Percentiles rank a stretch among this genome's conserved stretches.
These are phyloP conservation scores for Aspergillus saccharolyticus DNA, from an alignment of 495 filamentous ascomycete genomes.

Conservation along the genomic window DNA sequence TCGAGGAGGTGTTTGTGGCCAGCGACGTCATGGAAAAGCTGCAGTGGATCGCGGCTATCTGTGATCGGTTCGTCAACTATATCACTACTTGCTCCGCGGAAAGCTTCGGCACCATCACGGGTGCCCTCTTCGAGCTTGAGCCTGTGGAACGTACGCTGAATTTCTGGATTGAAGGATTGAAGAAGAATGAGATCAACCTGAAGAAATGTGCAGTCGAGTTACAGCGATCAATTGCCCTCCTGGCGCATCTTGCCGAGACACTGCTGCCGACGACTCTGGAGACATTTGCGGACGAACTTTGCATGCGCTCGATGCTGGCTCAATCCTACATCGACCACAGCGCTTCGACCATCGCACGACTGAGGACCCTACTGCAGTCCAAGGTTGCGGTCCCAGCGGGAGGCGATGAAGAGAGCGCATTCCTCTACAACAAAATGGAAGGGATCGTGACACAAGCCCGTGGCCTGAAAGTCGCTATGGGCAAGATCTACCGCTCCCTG, in stretches of 20 bases:
- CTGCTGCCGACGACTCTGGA: conserved; percentile 68
- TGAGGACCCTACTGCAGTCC: conserved; percentile 60
- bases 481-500: conserved; percentile 71
- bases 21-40: conserved; percentile 81
- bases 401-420: conserved; percentile 54
- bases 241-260: conserved; percentile 77
- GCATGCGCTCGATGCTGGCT: conserved; percentile 70
- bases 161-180: conserved; percentile 77
- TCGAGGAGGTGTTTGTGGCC: conserved; percentile 71
- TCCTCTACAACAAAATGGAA: conserved; percentile 68
- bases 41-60: conserved; percentile 75
- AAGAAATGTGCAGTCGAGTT: conserved; percentile 74
- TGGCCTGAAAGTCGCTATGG: conserved; percentile 76
- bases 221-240: conserved; percentile 72
- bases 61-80: conserved; percentile 73
- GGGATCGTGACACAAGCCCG: conserved; percentile 67
- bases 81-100: conserved; percentile 71
- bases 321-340: conserved; percentile 79
- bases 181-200: conserved; percentile 82
- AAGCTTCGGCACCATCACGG: conserved; percentile 69
- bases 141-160: conserved; percentile 89
- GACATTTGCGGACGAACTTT: conserved; percentile 72
- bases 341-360: conserved; percentile 59
- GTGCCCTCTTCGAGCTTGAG: conserved; percentile 80
- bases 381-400: conserved; percentile 45